Evolutionary conservation across 2,329 filamentous ascomycete species (phyloP).

Genomic region (Knufia petricola): DNA sequence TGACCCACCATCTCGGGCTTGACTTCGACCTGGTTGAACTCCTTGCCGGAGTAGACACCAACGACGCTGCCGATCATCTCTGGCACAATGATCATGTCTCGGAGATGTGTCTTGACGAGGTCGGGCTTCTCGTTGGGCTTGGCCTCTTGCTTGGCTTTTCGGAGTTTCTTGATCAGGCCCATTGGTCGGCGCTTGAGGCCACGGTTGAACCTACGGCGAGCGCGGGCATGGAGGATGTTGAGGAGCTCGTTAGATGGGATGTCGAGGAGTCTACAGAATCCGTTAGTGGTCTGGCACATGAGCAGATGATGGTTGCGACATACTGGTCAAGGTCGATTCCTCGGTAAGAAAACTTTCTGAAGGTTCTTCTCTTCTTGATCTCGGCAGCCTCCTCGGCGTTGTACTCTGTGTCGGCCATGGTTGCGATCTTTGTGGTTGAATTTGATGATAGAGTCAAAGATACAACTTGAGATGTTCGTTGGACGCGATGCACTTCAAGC

Average conservation of each 20-base stretch:
- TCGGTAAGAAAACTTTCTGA: slow-evolving; percentile 99
- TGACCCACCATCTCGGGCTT: slow-evolving; percentile 99
- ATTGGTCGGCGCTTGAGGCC: slow-evolving; percentile 99
- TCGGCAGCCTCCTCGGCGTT: slow-evolving; percentile 97
- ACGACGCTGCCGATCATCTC: slow-evolving; percentile 99
- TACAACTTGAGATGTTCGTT: neutral
- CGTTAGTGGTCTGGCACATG: slow-evolving; percentile 3
- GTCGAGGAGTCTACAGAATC: slow-evolving; percentile 73
- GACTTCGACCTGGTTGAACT: slow-evolving; percentile 99
- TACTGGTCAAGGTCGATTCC: slow-evolving; percentile 99
- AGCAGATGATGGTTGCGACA: slow-evolving; percentile 34
- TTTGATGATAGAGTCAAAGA: slow-evolving; percentile 1
- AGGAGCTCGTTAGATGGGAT: slow-evolving; percentile 97
- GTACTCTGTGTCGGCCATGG: slow-evolving; percentile 83
- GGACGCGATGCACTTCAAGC: neutral
- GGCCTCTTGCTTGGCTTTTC: slow-evolving; percentile 98
- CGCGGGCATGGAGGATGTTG: slow-evolving; percentile 98
- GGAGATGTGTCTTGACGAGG: slow-evolving; percentile 97
- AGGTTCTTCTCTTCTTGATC: slow-evolving; percentile 99
- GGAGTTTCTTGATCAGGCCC: slow-evolving; percentile 99
- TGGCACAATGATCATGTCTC: slow-evolving; percentile 99
- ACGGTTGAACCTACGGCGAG: slow-evolving; percentile 98
- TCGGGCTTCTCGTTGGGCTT: slow-evolving; percentile 99
- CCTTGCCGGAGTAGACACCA: slow-evolving; percentile 99
- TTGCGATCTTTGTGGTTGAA: slow-evolving; percentile 38